Evolutionary conservation across 257 asterid genomes (phyloP), one percentile per base, ranked within the genome.

Genomic region (Primulina tabacum): DNA sequence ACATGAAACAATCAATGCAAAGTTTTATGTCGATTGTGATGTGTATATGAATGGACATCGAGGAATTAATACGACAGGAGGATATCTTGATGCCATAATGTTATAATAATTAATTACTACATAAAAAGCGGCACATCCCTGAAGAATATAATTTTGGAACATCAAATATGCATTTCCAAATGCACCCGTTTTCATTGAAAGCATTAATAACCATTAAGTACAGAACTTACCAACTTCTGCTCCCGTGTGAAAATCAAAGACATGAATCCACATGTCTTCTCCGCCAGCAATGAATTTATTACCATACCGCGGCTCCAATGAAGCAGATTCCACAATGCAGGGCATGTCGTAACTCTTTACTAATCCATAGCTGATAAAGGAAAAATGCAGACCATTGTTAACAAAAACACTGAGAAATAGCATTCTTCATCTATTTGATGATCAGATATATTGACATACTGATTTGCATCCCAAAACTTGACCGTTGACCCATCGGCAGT

Each of bases 391-490:
- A 56, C 8, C 21, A 58, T 57, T 21, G 33, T 34, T 35, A 5
- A 61, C 47, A 11, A 73, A 69, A 56, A n/a, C 52, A 34, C 17
- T 29, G 12, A 24, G 16, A 8, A 69, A 35, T 20, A 73, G 62
- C 7, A 40, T 29, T 26, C 28, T 43, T 40, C 28, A 0, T 38
- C 29, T 60, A 76, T n/a, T 64, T 32, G 14, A 24, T 26, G 29
- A 40, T 37, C 21, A 8, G 38, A 58, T n/a, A 52, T 14, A 55
- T 7, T 7, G 34, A 76, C 90, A 2, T 84, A 93, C 97, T 91
- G 97, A 78, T 94, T 94, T 68, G 97, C 97, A 68, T 94, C 99
- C 97, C 96, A 94, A 77, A 94, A 94, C 81, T 87, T 94, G 60
- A 94, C 88, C 53, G 86, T 83, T 64, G 86, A 82, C 33, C 97